A percentile compares a stretch with the other conserved stretches of the same genome.
phyloP scores from a whole-genome alignment of 768 basidiomycete species.

The Cyathus striatus region DNA sequence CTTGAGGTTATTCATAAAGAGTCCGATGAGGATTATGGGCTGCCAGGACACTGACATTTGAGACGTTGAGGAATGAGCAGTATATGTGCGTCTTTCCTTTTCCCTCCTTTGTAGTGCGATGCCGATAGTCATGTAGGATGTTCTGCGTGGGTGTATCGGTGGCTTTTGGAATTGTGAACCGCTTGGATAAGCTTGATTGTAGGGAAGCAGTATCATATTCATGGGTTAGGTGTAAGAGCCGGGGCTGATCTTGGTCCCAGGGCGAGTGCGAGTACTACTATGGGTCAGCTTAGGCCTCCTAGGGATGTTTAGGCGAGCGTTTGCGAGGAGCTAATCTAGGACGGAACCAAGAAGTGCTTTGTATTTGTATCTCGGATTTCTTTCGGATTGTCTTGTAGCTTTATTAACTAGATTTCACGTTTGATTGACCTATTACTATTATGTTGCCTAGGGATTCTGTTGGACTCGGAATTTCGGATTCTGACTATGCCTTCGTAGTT shows the following conservation, averaged over 20 bases:
- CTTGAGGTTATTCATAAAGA: conserved; percentile 68
- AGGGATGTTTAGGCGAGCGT: no score
- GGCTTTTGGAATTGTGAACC: conserved; percentile 60
- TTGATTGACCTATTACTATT: no score
- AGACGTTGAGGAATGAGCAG: conserved; percentile 72
- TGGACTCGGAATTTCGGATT: no score
- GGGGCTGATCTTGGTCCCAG: not conserved
- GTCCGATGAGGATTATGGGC: conserved; percentile 67
- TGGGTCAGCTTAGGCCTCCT: no score
- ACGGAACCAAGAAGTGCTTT: no score
- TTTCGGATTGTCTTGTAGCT: no score
- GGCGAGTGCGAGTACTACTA: no score
- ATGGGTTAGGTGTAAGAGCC: conserved; percentile 42
- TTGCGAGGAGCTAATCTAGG: no score
- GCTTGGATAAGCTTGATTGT: conserved; percentile 72
- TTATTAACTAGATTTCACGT: no score
- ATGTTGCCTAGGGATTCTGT: no score
- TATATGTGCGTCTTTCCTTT: conserved; percentile 55
- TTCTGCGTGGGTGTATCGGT: conserved; percentile 75
- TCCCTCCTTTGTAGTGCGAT: not conserved
- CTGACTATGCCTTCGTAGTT: no score
- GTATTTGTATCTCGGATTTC: no score
- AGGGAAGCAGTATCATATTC: conserved; percentile 81
- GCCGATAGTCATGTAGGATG: conserved; percentile 28
- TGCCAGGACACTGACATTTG: conserved; percentile 68